Conservation (phyloP, 2,329 filamentous ascomycete genomes). For the Fusarium tricinctum region DNA sequence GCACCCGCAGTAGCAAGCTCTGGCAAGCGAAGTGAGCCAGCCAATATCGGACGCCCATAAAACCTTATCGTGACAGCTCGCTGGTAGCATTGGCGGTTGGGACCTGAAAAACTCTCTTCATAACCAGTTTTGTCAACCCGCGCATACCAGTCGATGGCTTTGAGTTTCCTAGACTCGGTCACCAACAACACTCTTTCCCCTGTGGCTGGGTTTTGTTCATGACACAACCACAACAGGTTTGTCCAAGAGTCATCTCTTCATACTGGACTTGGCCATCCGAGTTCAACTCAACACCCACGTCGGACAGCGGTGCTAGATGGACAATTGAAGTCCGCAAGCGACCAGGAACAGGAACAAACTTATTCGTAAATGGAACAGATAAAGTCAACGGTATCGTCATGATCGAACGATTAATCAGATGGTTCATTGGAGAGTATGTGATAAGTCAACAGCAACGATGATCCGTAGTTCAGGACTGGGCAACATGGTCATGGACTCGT, state of each 20-base stretch:
- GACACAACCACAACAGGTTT: too few species aligned
- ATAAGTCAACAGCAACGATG: neutral
- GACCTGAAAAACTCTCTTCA: constrained; percentile 1
- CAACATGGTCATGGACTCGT: neutral
- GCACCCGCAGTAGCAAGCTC: constrained; percentile 21
- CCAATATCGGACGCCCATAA: constrained; percentile 11
- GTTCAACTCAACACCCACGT: too few species aligned
- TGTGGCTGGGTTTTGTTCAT: too few species aligned
- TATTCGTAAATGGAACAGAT: too few species aligned
- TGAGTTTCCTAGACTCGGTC: constrained; percentile 19
- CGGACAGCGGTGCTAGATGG: too few species aligned
- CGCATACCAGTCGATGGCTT: constrained; percentile 35
- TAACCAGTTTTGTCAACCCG: constrained; percentile 5
- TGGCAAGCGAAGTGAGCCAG: constrained; percentile 1
- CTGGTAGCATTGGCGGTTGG: constrained; percentile 5
- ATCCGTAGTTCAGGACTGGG: neutral
- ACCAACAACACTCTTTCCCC: constrained; percentile 4
- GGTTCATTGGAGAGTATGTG: neutral
- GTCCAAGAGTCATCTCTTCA: too few species aligned
- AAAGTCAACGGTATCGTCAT: too few species aligned
- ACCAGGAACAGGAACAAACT: too few species aligned
- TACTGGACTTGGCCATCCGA: too few species aligned
- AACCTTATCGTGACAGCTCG: constrained; percentile 30
- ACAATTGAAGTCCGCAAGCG: too few species aligned
- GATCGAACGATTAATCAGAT: neutral